Conservation (phyloP, 73 alveolate genomes). For the Paraurostyla sp. region DNA sequence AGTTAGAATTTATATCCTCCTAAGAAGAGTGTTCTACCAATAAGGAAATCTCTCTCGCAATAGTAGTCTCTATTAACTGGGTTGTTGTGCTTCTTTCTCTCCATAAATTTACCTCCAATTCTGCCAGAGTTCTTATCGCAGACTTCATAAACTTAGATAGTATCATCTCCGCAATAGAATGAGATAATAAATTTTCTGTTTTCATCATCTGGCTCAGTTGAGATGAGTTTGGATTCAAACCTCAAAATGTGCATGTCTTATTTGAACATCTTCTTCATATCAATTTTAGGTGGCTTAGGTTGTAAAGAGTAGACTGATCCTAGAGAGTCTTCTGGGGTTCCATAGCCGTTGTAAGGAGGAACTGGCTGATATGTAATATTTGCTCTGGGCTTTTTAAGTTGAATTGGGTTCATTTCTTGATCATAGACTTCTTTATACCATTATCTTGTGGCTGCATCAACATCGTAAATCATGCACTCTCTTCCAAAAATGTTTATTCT, state of each 20-base stretch:
- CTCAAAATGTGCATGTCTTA: slow-evolving; percentile 94
- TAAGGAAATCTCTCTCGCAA: slow-evolving; percentile 86
- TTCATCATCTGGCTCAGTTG: slow-evolving; percentile 95
- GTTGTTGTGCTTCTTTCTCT: slow-evolving; percentile 83
- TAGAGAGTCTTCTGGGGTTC: slow-evolving; percentile 95
- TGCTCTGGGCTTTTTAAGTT: slow-evolving; percentile 83
- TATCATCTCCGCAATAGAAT: slow-evolving; percentile 96
- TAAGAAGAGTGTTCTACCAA: slow-evolving; percentile 88
- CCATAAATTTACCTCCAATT: slow-evolving; percentile 90
- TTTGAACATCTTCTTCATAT: slow-evolving; percentile 92
- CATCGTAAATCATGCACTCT: slow-evolving; percentile 89
- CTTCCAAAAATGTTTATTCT: slow-evolving; percentile 91
- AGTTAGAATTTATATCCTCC: slow-evolving; percentile 89
- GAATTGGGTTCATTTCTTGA: slow-evolving; percentile 84
- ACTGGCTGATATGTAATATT: slow-evolving; percentile 87
- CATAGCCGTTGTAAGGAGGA: slow-evolving; percentile 97
- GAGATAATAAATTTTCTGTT: slow-evolving; percentile 92
- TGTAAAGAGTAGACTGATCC: slow-evolving; percentile 88
- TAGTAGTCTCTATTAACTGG: slow-evolving; percentile 86
- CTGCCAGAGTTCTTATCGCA: slow-evolving; percentile 93
- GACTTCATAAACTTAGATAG: slow-evolving; percentile 92
- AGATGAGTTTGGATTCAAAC: slow-evolving; percentile 91
- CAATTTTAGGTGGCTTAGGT: slow-evolving; percentile 93
- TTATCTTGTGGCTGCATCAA: slow-evolving; percentile 96
- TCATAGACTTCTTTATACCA: slow-evolving; percentile 93